A percentile compares a stretch with the other conserved stretches of the same genome.
Conservation (phyloP, 176 grass and related monocot species). For the Olyra latifolia region DNA sequence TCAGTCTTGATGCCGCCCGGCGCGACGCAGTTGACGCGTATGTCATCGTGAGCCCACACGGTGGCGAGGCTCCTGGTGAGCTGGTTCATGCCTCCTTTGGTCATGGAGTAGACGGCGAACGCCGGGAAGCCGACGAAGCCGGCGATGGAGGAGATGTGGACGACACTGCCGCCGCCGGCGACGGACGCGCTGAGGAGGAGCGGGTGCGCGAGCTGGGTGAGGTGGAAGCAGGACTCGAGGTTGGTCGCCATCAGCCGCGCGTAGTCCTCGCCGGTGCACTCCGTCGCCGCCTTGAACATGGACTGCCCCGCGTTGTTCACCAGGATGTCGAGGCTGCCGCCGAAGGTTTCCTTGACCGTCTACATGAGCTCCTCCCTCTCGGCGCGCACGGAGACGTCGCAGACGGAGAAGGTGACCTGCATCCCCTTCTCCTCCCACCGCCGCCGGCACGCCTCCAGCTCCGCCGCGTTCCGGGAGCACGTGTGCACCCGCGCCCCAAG, state of each 20-base stretch:
- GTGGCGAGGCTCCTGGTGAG: conserved; percentile 31
- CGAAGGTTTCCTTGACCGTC: neutral
- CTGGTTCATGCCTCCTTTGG: conserved; percentile 43
- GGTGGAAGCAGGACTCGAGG: conserved; percentile 46
- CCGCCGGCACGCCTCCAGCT: conserved; percentile 32
- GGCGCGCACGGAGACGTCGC: conserved; percentile 36
- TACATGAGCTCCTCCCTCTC: conserved; percentile 32
- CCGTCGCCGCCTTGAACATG: neutral
- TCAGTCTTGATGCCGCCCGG: conserved; percentile 32
- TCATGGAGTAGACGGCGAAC: conserved; percentile 34
- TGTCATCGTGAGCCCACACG: conserved; percentile 21
- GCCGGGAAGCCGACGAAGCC: conserved; percentile 17
- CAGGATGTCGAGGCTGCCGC: conserved; percentile 43
- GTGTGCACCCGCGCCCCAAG: conserved; percentile 40
- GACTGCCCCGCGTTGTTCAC: conserved; percentile 36
- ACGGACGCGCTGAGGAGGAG: neutral
- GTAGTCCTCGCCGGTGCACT: conserved; percentile 34
- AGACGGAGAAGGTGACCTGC: conserved; percentile 24
- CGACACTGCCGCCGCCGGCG: neutral
- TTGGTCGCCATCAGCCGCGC: conserved; percentile 33
- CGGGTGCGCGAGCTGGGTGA: conserved; percentile 40
- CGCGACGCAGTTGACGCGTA: conserved; percentile 41
- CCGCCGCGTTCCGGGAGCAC: conserved; percentile 34
- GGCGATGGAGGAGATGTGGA: conserved; percentile 35
- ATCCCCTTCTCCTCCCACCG: conserved; percentile 17